Evolutionary conservation across 768 basidiomycete genomes (phyloP).

Genomic region (Suillus occidentalis): DNA sequence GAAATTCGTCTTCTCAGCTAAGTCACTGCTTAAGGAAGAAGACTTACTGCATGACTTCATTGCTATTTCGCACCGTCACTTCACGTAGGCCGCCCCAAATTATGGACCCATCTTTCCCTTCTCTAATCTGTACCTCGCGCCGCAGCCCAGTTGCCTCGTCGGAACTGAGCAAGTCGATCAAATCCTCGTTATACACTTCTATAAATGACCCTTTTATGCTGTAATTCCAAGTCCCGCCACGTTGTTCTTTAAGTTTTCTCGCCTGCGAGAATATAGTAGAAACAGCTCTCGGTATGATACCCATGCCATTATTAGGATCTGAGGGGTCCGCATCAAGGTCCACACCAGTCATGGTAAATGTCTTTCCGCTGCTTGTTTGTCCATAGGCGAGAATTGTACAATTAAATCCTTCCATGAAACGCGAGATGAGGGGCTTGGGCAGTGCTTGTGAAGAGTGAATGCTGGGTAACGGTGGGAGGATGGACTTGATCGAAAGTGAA

Average conservation of each 20-base stretch:
- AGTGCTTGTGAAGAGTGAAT: constrained; percentile 81
- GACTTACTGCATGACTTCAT: constrained; percentile 91
- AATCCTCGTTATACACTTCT: constrained; percentile 98
- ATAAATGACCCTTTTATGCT: constrained; percentile 89
- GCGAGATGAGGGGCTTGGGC: constrained; percentile 82
- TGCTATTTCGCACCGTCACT: constrained; percentile 77
- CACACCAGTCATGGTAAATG: constrained; percentile 93
- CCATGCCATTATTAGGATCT: constrained; percentile 84
- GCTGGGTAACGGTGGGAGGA: constrained; percentile 80
- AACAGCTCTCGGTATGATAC: constrained; percentile 94
- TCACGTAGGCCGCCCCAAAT: constrained; percentile 97
- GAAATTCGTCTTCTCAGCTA: constrained; percentile 17
- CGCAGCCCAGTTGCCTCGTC: constrained; percentile 66
- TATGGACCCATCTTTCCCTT: constrained; percentile 96
- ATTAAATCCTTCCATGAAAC: constrained; percentile 93
- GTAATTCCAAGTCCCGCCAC: constrained; percentile 74
- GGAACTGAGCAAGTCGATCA: constrained; percentile 87
- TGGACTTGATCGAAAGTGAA: constrained; percentile 97
- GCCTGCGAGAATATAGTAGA: constrained; percentile 82
- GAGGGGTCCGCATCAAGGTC: constrained; percentile 86
- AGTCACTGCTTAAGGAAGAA: constrained; percentile 10
- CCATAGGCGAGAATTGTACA: constrained; percentile 60
- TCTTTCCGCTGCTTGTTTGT: constrained; percentile 36
- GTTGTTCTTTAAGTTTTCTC: constrained; percentile 73
- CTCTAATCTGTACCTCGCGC: constrained; percentile 91